phyloP scores from a whole-genome alignment of 176 grass and related monocot species.

The Oryza glumipatula region DNA sequence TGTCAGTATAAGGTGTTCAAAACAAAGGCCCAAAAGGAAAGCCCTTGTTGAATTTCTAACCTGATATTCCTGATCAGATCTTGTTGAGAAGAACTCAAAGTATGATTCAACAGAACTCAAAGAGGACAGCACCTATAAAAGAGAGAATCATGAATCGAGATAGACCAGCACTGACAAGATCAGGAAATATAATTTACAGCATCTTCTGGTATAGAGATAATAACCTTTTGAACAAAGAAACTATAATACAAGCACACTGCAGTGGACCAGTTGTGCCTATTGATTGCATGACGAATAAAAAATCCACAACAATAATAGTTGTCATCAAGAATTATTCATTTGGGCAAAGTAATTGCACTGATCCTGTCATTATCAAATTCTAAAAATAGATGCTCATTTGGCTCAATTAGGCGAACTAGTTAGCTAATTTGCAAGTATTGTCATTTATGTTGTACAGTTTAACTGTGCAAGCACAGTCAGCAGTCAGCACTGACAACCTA shows the following conservation, averaged over 20 bases:
- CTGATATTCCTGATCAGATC: constrained; percentile 67
- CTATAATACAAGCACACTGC: constrained; percentile 36
- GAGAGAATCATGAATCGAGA: constrained; percentile 34
- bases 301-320: constrained; percentile 21
- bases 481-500: constrained; percentile 25
- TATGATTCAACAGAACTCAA: constrained; percentile 81
- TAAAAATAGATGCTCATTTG: neutral
- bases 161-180: constrained; percentile 25
- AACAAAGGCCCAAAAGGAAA: constrained; percentile 39
- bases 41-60: constrained; percentile 42
- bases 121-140: constrained; percentile 78
- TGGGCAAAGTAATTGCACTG: constrained; percentile 11
- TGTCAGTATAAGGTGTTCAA: constrained; percentile 41
- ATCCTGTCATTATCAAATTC: constrained; percentile 17
- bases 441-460: constrained; percentile 4
- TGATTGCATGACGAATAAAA: constrained; percentile 33
- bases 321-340: neutral
- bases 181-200: constrained; percentile 16
- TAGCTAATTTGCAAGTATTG: constrained; percentile 26
- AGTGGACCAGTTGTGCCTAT: neutral
- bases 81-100: constrained; percentile 85
- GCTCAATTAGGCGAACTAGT: neutral
- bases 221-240: constrained; percentile 24
- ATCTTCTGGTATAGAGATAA: constrained; percentile 25
- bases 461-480: constrained; percentile 13